Percentiles rank a stretch among this genome's conserved stretches.
These are phyloP conservation scores for Trichosporon faecale DNA, from an alignment of 1,284 basidiomycete genomes.

Conservation along the genomic window DNA sequence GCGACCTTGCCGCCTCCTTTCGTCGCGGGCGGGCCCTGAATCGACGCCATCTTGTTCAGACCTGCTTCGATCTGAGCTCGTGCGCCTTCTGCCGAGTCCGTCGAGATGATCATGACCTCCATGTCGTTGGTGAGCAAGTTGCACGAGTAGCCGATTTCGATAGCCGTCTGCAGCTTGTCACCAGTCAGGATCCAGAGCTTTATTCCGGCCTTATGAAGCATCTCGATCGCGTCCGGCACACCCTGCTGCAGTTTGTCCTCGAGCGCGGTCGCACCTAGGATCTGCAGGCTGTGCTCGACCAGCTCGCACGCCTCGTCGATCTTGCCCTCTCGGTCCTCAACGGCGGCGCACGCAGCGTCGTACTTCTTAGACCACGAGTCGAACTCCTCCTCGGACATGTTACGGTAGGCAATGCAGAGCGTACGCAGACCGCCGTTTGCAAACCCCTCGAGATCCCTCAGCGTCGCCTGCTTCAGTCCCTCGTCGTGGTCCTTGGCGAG, in stretches of 20 bases:
- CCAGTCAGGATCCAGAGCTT: conserved; percentile 80
- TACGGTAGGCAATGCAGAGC: conserved; percentile 81
- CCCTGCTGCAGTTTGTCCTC: conserved; percentile 97
- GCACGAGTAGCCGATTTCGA: conserved; percentile 92
- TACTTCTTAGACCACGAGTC: conserved; percentile 73
- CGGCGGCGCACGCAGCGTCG: conserved; percentile 72
- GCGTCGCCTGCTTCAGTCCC: conserved; percentile 70
- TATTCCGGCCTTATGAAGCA: conserved; percentile 86
- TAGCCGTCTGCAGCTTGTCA: conserved; percentile 95
- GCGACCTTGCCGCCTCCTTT: conserved; percentile 29
- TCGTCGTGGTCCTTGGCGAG: conserved; percentile 71
- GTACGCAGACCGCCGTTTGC: conserved; percentile 91
- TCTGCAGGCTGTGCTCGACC: conserved; percentile 75
- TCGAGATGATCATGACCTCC: conserved; percentile 93
- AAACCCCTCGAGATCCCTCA: conserved; percentile 84
- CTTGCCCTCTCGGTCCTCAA: conserved; percentile 79
- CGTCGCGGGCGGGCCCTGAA: conserved; percentile 57
- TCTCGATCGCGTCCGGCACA: conserved; percentile 92
- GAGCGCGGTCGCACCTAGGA: conserved; percentile 90
- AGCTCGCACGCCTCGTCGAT: conserved; percentile 81
- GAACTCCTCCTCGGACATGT: conserved; percentile 79
- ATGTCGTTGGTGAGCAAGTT: conserved; percentile 83
- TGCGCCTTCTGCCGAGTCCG: conserved; percentile 70
- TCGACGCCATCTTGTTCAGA: conserved; percentile 87
- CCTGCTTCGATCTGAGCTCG: conserved; percentile 87